A percentile compares a stretch with the other conserved stretches of the same genome.
phyloP scores from a whole-genome alignment of 768 basidiomycete species.

The Lepiota brunneoincarnata region DNA sequence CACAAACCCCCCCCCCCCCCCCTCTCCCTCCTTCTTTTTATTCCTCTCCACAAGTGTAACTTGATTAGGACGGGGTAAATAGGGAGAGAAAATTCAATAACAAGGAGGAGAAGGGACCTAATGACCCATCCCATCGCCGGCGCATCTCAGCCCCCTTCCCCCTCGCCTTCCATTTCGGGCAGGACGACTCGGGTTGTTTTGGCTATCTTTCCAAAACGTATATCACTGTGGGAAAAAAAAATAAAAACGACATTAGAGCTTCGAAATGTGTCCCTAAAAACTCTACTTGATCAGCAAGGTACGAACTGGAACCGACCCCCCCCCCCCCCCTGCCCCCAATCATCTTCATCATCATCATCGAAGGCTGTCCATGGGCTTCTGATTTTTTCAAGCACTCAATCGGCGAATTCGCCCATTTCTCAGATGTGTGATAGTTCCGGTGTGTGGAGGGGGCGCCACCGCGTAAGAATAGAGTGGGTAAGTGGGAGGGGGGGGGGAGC shows the following conservation, averaged over 20 bases:
- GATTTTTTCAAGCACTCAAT: constrained; percentile 10
- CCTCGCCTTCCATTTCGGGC: no score
- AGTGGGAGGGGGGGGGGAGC: no score
- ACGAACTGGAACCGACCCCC: background rate
- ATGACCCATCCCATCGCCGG: no score
- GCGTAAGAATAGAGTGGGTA: background rate
- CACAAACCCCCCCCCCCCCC: background rate
- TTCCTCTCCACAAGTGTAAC: no score
- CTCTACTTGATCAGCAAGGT: constrained; percentile 3
- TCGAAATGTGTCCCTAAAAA: background rate
- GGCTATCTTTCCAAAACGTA: no score
- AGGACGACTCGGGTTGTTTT: no score
- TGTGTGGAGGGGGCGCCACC: background rate
- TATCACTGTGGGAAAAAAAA: background rate
- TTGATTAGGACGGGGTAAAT: no score
- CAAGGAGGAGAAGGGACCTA: no score
- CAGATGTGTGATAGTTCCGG: constrained; percentile 1
- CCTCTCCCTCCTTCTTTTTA: no score
- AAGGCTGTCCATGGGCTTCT: constrained; percentile 12
- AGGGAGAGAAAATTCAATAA: background rate
- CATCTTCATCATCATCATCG: constrained; percentile 4
- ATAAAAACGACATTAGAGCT: background rate
- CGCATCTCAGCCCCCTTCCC: no score
- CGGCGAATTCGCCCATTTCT: constrained; percentile 3
- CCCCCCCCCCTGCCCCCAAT: no score